Evolutionary conservation across 345 rosid species (phyloP), one percentile per base, ranked within the genome.

Genomic region (Streptanthus diversifolius): DNA sequence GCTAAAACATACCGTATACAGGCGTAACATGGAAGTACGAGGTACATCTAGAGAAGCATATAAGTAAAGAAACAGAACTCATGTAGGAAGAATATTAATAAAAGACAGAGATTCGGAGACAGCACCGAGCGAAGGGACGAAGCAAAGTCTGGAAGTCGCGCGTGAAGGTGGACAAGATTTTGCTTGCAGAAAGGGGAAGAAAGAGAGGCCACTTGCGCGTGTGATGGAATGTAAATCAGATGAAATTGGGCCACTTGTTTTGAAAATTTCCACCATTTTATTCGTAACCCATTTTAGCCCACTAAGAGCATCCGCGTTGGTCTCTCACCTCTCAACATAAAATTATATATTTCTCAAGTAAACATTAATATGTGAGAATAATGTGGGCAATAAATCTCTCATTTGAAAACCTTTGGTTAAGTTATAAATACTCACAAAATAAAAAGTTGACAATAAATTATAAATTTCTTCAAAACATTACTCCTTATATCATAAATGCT

Each of bases 121-220:
- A 27, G 52, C 21, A 37, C 8, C 41, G 52, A 47, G 29, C 40
- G 41, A 56, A 24, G 29, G 30, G 32, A 63, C 18, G 19, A 45
- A 47, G 30, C 24, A 13, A 66, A 27, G 54, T 10, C 18, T 52
- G 32, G 61, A 29, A 59, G 55, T 47, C 55, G 66, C 66, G 72
- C 41, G 57, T 73, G 57, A 24, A 73, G 32, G 71, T 64, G 59
- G 47, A 51, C 14, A 27, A 10, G 60, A 12, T 65, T 58, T 54
- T 61, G 48, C 39, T 54, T 61, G 57, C 19, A 17, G 40, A 14
- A 54, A 68, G 62, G 33, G 5, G 68, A 36, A 48, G 40, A 48
- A 55, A 56, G 21, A 22, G 24, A 25, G 17, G 22, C 7, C 32
- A 12, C 32, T 10, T 52, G 17, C 18, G 45, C 39, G 41, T 29